Conservation (phyloP, 2,329 filamentous ascomycete genomes). For the Cadophora malorum region DNA sequence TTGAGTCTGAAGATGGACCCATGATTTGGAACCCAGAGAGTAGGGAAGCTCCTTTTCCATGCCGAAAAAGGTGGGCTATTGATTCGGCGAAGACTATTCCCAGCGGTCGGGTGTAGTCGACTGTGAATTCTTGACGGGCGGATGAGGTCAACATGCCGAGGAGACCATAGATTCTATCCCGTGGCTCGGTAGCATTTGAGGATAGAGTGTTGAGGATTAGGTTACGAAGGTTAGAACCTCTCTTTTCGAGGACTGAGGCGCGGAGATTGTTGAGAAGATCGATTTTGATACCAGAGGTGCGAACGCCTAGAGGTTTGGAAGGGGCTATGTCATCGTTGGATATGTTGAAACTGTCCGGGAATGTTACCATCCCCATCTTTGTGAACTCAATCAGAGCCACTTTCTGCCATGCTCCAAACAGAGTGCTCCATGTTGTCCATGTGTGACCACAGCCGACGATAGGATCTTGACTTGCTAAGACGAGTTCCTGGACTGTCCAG, state of each 20-base stretch:
- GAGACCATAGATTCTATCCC: neutral
- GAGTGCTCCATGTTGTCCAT: conserved; percentile 8
- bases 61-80: neutral
- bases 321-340: too few relatives aligned
- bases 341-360: neutral
- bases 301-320: neutral
- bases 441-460: neutral
- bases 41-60: neutral
- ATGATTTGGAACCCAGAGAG: neutral
- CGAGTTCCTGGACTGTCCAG: conserved; percentile 4
- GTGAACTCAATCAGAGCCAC: neutral
- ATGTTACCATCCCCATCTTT: conserved; percentile 1
- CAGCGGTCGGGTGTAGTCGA: neutral
- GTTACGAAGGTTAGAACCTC: neutral
- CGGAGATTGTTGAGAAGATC: neutral
- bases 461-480: neutral
- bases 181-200: conserved; percentile 2
- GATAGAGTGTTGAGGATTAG: conserved; percentile 9
- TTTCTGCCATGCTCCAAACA: conserved; percentile 1
- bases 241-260: neutral
- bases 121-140: neutral
- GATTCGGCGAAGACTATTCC: neutral
- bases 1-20: neutral
- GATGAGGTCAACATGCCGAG: neutral
- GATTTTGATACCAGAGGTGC: neutral